Conservation (phyloP, 1,139 yeast genomes). For the Kodamaea plutei region DNA sequence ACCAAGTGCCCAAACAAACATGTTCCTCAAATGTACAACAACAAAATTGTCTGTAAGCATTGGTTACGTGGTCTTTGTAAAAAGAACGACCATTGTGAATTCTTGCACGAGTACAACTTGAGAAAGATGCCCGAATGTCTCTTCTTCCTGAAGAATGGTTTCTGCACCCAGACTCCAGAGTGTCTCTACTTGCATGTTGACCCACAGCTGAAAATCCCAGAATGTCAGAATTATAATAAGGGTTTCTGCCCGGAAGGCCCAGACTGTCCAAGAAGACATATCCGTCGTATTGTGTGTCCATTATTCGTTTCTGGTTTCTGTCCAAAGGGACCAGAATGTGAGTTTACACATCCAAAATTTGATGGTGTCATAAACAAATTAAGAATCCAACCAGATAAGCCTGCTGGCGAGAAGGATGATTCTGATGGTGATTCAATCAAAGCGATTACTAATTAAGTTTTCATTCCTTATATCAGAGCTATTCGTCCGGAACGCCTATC, state of each 20-base stretch:
- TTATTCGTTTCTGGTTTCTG: conserved; percentile 87
- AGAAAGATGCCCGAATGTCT: conserved; percentile 97
- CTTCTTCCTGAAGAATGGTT: conserved; percentile 82
- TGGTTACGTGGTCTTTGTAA: conserved; percentile 97
- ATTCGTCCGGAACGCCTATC: no score
- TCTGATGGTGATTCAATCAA: no score
- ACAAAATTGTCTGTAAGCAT: conserved; percentile 91
- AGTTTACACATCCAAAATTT: conserved; percentile 55
- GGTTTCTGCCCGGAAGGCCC: conserved; percentile 97
- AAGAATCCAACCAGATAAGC: conserved; percentile 48
- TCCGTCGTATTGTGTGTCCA: conserved; percentile 76
- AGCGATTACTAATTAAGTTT: no score
- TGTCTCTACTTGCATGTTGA: conserved; percentile 91
- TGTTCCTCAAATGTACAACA: conserved; percentile 73
- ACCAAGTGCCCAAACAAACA: conserved; percentile 84
- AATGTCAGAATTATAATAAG: conserved; percentile 74
- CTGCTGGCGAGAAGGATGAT: no score
- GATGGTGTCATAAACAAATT: conserved; percentile 43
- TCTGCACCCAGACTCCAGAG: conserved; percentile 91
- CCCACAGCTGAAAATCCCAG: conserved; percentile 83
- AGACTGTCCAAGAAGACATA: conserved; percentile 76
- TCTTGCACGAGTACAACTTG: conserved; percentile 88
- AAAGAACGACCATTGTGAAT: conserved; percentile 95
- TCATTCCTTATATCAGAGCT: no score
- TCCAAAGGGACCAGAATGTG: conserved; percentile 68